A percentile compares a stretch with the other conserved stretches of the same genome.
Evolutionary conservation across 805 yeast genomes (phyloP).

Genomic region (Cyberlindnera nakhonratchasimensis): DNA sequence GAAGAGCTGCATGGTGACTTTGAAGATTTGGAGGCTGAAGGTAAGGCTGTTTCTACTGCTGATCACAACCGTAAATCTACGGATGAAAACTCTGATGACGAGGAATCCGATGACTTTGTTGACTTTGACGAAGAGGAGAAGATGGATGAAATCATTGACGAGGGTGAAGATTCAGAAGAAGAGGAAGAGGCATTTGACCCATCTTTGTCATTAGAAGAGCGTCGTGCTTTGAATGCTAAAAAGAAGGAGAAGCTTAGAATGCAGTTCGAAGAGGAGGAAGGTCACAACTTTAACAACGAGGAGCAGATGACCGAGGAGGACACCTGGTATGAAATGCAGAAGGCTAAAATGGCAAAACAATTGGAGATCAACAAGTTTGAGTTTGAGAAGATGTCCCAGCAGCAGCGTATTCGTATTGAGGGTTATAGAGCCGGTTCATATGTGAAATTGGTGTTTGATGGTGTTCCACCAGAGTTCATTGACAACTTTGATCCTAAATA

Average conservation of each 20-base stretch:
- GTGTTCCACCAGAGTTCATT: conserved; percentile 84
- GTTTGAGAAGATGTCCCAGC: conserved; percentile 66
- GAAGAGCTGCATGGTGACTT: conserved; percentile 54
- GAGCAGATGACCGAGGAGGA: conserved; percentile 86
- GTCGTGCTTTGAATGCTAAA: conserved; percentile 76
- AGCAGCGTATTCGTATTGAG: conserved; percentile 77
- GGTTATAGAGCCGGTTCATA: conserved; percentile 94
- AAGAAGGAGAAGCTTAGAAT: conserved; percentile 84
- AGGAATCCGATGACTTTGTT: conserved; percentile 45
- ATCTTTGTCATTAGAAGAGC: conserved; percentile 59
- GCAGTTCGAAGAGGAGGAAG: conserved; percentile 84
- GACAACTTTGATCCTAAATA: conserved; percentile 80
- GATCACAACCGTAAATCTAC: conserved; percentile 12
- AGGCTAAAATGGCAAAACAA: conserved; percentile 95
- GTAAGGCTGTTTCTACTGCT: conserved; percentile 16
- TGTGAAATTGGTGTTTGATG: conserved; percentile 81
- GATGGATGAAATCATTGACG: conserved; percentile 43
- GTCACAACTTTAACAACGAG: conserved; percentile 69
- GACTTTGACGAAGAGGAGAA: conserved; percentile 52
- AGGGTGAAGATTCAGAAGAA: conserved; percentile 36
- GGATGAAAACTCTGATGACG: conserved; percentile 32
- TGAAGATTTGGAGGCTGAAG: conserved; percentile 46
- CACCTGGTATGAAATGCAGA: conserved; percentile 97
- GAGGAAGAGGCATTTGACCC: conserved; percentile 33
- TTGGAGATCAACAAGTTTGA: conserved; percentile 87